A percentile compares a stretch with the other conserved stretches of the same genome.
These are phyloP conservation scores for Rhodomyrtus tomentosa DNA, from an alignment of 345 rosid species.

Conservation along the genomic window DNA sequence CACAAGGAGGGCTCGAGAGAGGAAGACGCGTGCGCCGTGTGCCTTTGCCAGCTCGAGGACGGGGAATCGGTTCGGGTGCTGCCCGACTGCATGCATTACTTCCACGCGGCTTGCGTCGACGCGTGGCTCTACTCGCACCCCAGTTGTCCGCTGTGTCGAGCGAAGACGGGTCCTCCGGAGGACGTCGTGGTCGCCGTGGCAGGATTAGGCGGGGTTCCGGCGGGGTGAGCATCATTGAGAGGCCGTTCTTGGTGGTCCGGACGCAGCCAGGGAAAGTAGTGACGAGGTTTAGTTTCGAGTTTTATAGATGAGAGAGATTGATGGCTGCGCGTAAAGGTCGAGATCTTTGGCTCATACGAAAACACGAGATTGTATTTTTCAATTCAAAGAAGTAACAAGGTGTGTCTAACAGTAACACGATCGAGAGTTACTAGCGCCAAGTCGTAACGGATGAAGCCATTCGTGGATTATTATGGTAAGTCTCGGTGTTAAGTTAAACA, in stretches of 20 bases:
- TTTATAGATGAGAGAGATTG: background rate
- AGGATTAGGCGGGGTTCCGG: background rate
- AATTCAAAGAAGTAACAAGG: background rate
- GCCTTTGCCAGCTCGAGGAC: constrained; percentile 30
- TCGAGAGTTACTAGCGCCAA: fast-evolving
- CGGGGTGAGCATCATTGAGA: background rate
- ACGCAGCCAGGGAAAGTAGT: background rate
- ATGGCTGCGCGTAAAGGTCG: background rate
- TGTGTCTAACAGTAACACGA: background rate
- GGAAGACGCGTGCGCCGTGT: constrained; percentile 34
- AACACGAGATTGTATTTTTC: background rate
- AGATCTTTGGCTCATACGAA: background rate
- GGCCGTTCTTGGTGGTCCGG: background rate
- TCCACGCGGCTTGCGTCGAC: constrained; percentile 41
- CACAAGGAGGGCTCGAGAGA: background rate
- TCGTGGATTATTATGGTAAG: background rate
- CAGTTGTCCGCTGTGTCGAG: constrained; percentile 42
- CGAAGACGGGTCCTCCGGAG: background rate
- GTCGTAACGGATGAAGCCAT: background rate
- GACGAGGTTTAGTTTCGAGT: background rate
- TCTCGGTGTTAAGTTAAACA: no score
- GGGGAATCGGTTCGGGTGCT: constrained; percentile 29
- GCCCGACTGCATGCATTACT: constrained; percentile 33
- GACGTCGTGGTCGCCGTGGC: background rate
- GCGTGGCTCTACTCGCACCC: constrained; percentile 36